A percentile compares a stretch with the other conserved stretches of the same genome.
These are phyloP conservation scores for Pseudogymnoascus sp. DNA, from an alignment of 2,329 filamentous ascomycete genomes.

Conservation along the genomic window DNA sequence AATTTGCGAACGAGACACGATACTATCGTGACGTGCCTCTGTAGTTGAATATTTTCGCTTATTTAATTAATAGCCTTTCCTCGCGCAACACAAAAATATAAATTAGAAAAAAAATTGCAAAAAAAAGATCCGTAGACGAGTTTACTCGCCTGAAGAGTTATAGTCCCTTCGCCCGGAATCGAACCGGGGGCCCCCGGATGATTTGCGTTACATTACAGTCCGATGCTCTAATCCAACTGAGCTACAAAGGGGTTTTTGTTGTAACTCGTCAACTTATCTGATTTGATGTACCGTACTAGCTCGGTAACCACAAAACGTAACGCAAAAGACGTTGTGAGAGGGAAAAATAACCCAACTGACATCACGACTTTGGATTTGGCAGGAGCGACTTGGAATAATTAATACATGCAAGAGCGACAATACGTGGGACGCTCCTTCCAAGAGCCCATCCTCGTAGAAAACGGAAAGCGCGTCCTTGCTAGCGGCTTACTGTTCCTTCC, in stretches of 20 bases:
- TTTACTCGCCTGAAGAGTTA: constrained; percentile 6
- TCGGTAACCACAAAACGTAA: no score
- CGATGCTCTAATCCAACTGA: constrained; percentile 8
- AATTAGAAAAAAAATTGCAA: neutral
- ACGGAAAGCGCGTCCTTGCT: neutral
- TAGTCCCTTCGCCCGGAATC: constrained; percentile 7
- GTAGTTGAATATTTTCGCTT: neutral
- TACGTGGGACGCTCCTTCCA: neutral
- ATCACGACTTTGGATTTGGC: neutral
- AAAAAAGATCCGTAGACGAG: constrained; percentile 1
- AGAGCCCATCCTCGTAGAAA: neutral
- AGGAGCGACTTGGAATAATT: neutral
- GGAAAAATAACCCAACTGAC: neutral
- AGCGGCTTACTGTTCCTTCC: neutral
- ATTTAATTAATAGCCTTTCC: neutral
- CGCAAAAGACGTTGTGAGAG: no score
- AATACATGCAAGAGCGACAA: neutral
- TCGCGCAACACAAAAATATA: neutral
- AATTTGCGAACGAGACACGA: no score
- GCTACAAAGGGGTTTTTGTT: constrained; percentile 4
- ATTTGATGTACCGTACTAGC: neutral
- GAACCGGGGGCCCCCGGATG: constrained; percentile 8
- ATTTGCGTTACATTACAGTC: constrained; percentile 2
- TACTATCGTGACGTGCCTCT: neutral
- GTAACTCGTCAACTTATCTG: neutral